These are phyloP conservation scores for Skeletonema potamos DNA, from an alignment of 108 stramenopile species.

Conservation along the genomic window DNA sequence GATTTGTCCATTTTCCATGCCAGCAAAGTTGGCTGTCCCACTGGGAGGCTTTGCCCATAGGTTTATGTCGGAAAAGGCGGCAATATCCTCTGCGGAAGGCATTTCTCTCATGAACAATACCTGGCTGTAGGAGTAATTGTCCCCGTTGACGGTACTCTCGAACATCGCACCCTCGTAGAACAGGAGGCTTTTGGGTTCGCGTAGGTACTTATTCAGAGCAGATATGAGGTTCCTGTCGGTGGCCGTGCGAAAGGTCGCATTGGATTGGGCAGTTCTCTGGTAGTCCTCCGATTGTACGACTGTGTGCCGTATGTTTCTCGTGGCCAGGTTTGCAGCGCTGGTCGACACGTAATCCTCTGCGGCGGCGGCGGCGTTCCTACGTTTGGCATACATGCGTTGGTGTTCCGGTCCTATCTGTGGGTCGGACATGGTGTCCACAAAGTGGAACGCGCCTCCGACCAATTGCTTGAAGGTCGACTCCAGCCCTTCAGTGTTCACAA, in stretches of 20 bases:
- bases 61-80: background rate
- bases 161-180: slow-evolving; percentile 21
- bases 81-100: background rate
- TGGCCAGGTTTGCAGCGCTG: background rate
- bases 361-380: slow-evolving; percentile 1
- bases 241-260: background rate
- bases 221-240: background rate
- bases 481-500: background rate
- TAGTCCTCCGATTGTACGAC: background rate
- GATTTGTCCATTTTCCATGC: background rate
- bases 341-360: background rate
- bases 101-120: slow-evolving; percentile 15
- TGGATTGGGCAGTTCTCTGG: background rate
- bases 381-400: slow-evolving; percentile 10
- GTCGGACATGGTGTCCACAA: slow-evolving; percentile 1
- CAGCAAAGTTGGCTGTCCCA: background rate
- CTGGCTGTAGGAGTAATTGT: slow-evolving; percentile 4
- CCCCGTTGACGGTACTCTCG: slow-evolving; percentile 14
- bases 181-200: slow-evolving; percentile 5
- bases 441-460: background rate
- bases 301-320: background rate
- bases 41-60: background rate
- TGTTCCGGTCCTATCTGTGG: background rate
- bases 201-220: slow-evolving; percentile 2
- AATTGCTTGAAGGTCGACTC: background rate